These are phyloP conservation scores for Metschnikowia drakensbergensis DNA, from an alignment of 805 yeast genomes.

Conservation along the genomic window DNA sequence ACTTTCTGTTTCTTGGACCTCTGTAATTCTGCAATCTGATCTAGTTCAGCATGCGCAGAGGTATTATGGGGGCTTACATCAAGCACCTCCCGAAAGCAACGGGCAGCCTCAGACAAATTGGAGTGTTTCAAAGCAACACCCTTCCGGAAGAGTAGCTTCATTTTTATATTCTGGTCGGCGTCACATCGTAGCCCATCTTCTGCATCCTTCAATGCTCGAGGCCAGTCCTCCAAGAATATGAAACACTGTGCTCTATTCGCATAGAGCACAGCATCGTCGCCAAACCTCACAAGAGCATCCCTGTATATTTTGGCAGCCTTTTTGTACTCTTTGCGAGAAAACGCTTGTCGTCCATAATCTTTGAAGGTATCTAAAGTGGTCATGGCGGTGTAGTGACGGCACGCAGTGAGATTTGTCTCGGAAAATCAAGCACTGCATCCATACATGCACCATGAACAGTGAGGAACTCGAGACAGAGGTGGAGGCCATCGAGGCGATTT, in stretches of 20 bases:
- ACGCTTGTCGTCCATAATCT: slow-evolving; percentile 51
- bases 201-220: slow-evolving; percentile 48
- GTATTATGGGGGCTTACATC: slow-evolving; percentile 39
- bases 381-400: slow-evolving; percentile 7
- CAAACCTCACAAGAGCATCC: slow-evolving; percentile 50
- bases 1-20: slow-evolving; percentile 12
- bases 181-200: slow-evolving; percentile 41
- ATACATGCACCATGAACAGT: slow-evolving; percentile 4
- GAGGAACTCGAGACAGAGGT: slow-evolving; percentile 53
- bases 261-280: slow-evolving; percentile 50
- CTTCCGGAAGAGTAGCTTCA: slow-evolving; percentile 52
- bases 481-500: slow-evolving; percentile 82
- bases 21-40: slow-evolving; percentile 6
- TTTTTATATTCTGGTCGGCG: slow-evolving; percentile 28
- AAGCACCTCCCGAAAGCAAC: slow-evolving; percentile 35
- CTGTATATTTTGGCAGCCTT: slow-evolving; percentile 54
- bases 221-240: slow-evolving; percentile 48
- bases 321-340: slow-evolving; percentile 39
- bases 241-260: slow-evolving; percentile 72
- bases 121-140: slow-evolving; percentile 39
- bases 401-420: not conserved
- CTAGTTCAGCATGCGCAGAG: slow-evolving; percentile 36
- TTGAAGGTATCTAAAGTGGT: slow-evolving; percentile 31
- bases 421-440: not conserved
- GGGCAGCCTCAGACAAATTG: slow-evolving; percentile 22